Percentiles rank a stretch among this genome's conserved stretches.
Evolutionary conservation across 1,139 yeast species (phyloP).

Genomic region (Protomyces arabidopsidicola): DNA sequence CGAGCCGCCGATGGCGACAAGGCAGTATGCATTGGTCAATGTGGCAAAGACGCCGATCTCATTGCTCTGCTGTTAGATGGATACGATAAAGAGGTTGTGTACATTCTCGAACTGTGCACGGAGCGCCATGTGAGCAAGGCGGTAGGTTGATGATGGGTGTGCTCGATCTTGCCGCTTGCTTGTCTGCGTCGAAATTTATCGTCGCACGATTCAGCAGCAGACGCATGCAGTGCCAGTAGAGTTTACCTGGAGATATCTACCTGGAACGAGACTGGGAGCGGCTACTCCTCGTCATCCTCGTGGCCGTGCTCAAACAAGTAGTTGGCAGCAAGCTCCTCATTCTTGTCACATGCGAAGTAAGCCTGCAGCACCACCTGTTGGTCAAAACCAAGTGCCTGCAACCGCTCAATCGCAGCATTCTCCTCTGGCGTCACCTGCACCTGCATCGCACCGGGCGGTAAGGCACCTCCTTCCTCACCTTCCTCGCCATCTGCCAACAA

Average conservation of each 20-base stretch:
- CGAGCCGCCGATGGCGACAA: conserved; percentile 96
- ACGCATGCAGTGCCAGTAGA: neutral
- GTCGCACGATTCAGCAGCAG: neutral
- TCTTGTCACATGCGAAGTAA: conserved; percentile 95
- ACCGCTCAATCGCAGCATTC: conserved; percentile 76
- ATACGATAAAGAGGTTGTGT: neutral
- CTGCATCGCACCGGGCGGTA: conserved; percentile 40
- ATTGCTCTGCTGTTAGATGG: neutral
- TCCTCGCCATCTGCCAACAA: conserved; percentile 43
- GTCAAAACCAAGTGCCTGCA: conserved; percentile 90
- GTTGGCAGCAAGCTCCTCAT: conserved; percentile 63
- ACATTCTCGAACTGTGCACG: conserved; percentile 27
- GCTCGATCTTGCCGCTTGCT: neutral
- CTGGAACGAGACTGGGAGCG: too few species aligned
- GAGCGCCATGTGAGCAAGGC: conserved; percentile 3
- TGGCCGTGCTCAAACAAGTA: conserved; percentile 37
- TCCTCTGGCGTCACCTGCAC: conserved; percentile 75
- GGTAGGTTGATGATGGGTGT: neutral
- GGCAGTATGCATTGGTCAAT: conserved; percentile 90
- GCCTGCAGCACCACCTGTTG: conserved; percentile 84
- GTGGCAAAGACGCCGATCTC: conserved; percentile 92
- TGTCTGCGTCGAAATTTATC: neutral
- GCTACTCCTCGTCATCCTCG: conserved; percentile 38
- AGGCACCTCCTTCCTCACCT: conserved; percentile 42
- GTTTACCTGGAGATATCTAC: too few species aligned